Evolutionary conservation across 2,329 filamentous ascomycete genomes (phyloP), one percentile per base, ranked within the genome.

Genomic region (Colletotrichum falcatum): DNA sequence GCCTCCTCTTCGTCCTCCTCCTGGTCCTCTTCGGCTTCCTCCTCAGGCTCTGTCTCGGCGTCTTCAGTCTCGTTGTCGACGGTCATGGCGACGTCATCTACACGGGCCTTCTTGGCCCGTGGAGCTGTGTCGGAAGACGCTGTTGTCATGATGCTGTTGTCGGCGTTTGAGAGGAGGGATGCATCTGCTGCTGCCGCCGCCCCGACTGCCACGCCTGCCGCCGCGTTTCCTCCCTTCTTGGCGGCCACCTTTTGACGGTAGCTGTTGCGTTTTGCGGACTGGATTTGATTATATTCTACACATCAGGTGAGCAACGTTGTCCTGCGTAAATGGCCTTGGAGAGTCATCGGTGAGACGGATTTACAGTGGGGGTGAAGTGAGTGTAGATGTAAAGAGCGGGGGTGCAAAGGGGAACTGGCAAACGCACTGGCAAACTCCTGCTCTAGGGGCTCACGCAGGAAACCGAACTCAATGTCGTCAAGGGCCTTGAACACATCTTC

Each of bases 401-500:
- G 18, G 9, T 48, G 39, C 23, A 37, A 30, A 55, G 55, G 72
- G 8, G 37, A 56, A 54, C 46, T 26, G 58, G 44, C 18, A 14
- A 5, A 84, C 90, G 58, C 79, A 94, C 92, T 94, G 51, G 89
- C 88, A 78, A 94, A 91, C 80, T 95, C 93, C 7, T 89, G 91
- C 79, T 95, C 91, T 39, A 95, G 83, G 42, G 89, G 85, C 66
- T 84, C 84, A 18, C 88, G 87, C 66, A 94, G 83, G 78, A 95
- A 94, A n/a, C 85, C 86, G 59, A 93, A 93, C 78, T 95, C 93
- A 56, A 91, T 88, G 46, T 93, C 91, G n/a, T 92, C 89, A 56
- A 96, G 85, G 0, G 92, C 93, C 60, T 90, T 89, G 77, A 95
- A 90, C 49, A 96, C 92, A 77, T 95, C 92, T 49, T 87, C 86